Evolutionary conservation across 495 filamentous ascomycete genomes (phyloP).

Genomic region (Aspergillus olivimuriae): DNA sequence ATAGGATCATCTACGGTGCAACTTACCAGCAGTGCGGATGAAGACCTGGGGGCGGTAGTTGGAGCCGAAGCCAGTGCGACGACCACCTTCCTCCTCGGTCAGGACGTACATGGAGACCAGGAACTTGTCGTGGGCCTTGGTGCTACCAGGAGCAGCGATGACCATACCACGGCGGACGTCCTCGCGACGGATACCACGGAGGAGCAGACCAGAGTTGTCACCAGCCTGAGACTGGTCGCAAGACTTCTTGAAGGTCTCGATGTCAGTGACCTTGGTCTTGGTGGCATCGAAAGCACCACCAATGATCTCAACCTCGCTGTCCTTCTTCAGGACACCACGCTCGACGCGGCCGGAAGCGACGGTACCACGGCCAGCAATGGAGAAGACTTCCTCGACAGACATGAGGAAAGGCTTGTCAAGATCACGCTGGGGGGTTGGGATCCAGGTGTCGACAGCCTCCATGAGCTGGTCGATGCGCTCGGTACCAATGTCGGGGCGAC

Average conservation of each 20-base stretch:
- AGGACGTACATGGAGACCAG: slow-evolving; percentile 92
- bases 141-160: slow-evolving; percentile 66
- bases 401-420: slow-evolving; percentile 97
- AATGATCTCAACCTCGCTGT: slow-evolving; percentile 86
- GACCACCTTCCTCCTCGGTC: slow-evolving; percentile 94
- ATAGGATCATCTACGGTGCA: not conserved
- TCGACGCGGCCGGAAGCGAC: slow-evolving; percentile 96
- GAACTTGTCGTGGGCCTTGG: slow-evolving; percentile 83
- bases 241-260: slow-evolving; percentile 99
- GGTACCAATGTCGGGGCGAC: slow-evolving; percentile 78
- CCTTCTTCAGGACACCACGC: slow-evolving; percentile 87
- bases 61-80: slow-evolving; percentile 84
- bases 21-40: slow-evolving; percentile 79
- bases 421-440: slow-evolving; percentile 85
- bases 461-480: slow-evolving; percentile 83
- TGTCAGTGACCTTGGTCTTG: slow-evolving; percentile 98
- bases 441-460: slow-evolving; percentile 89
- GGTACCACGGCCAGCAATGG: slow-evolving; percentile 93
- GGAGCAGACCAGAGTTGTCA: slow-evolving; percentile 96
- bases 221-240: slow-evolving; percentile 90
- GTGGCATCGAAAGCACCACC: slow-evolving; percentile 68
- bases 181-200: slow-evolving; percentile 91
- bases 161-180: slow-evolving; percentile 94
- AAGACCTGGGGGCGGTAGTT: slow-evolving; percentile 97
- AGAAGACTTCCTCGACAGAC: slow-evolving; percentile 98